Evolutionary conservation across 768 basidiomycete genomes (phyloP), one percentile per base, ranked within the genome.

Genomic region (Podaxis sp.): DNA sequence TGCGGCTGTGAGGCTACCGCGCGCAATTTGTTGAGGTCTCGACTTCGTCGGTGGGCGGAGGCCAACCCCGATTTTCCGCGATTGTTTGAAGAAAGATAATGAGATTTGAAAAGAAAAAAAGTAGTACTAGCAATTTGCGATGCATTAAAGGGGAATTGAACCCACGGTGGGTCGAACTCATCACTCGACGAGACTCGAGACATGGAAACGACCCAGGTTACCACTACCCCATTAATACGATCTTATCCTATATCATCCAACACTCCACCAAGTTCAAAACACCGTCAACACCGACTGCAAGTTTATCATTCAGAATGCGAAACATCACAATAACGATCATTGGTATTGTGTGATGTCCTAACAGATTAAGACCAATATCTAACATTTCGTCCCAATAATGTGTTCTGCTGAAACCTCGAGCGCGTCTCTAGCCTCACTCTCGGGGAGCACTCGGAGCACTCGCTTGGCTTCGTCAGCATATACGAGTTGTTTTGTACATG

Each of bases 381-480:
- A 80, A 64, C 73, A 78, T 67, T 75, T 78, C 58, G 81, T 72
- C 67, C 83, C 81, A 37, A 92, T 82, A 2, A 96, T 91, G 50
- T 86, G 83, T 66, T 89, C 89, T 26, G 92, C 86, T 70, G 96
- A 75, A 3, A 80, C 84, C 67, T 90, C 88, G 61, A 99, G 74
- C 12, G 89, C 91, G 26, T 78, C 77, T 73, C 90, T 88, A 28
- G 95, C 95, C 40, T 92, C 89, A 69, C 92, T 95, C 65, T 90
- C 87, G 0, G 96, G 96, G 51, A 99, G 79, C 22, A 78, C 73
- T 59, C 77, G 78, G 11, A 97, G 78, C 13, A 89, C 86, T 63
- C 88, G 85, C 38, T 85, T 83, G 15, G 96, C 96, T 71, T 90
- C 88, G 50, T 86, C 83, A 0, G 91, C 91, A 72, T 97, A 94